Conservation (phyloP, 352 stramenopile genomes). For the Elongisporangium anandrum region DNA sequence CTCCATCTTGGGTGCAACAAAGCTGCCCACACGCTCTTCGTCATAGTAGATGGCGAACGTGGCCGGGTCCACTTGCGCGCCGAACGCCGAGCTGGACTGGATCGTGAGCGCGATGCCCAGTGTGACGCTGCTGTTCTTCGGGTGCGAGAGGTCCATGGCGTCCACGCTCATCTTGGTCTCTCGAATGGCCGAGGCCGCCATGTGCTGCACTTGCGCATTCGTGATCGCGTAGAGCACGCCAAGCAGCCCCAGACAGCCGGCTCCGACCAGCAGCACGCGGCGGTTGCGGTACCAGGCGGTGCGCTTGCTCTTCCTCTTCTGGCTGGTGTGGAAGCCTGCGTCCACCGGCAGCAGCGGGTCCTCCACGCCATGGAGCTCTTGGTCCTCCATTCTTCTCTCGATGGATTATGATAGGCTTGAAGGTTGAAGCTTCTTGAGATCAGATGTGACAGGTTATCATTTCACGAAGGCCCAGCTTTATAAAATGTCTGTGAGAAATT, state of each 20-base stretch:
- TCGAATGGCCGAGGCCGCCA: constrained; percentile 55
- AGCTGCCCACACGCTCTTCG: constrained; percentile 31
- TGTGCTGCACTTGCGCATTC: constrained; percentile 43
- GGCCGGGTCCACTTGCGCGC: constrained; percentile 34
- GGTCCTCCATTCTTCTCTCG: background rate
- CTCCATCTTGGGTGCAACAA: constrained; percentile 41
- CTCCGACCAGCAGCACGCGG: constrained; percentile 10
- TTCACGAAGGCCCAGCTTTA: background rate
- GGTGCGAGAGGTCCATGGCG: constrained; percentile 52
- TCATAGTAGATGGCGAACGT: constrained; percentile 51
- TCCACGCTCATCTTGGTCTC: constrained; percentile 55
- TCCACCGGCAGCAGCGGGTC: constrained; percentile 24
- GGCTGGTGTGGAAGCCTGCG: constrained; percentile 1
- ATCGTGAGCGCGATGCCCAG: constrained; percentile 53
- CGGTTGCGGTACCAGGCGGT: constrained; percentile 17
- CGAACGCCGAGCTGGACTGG: constrained; percentile 44
- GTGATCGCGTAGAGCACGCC: constrained; percentile 35
- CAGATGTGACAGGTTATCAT: background rate
- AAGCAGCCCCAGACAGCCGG: constrained; percentile 18
- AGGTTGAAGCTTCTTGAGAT: background rate
- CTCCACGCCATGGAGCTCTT: constrained; percentile 4
- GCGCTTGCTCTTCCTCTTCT: constrained; percentile 2
- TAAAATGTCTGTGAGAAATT: no score
- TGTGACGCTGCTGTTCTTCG: constrained; percentile 19
- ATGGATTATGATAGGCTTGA: background rate